Evolutionary conservation across 495 filamentous ascomycete species (phyloP), one percentile per base, ranked within the genome.

Genomic region (Annulohypoxylon maeteangense): DNA sequence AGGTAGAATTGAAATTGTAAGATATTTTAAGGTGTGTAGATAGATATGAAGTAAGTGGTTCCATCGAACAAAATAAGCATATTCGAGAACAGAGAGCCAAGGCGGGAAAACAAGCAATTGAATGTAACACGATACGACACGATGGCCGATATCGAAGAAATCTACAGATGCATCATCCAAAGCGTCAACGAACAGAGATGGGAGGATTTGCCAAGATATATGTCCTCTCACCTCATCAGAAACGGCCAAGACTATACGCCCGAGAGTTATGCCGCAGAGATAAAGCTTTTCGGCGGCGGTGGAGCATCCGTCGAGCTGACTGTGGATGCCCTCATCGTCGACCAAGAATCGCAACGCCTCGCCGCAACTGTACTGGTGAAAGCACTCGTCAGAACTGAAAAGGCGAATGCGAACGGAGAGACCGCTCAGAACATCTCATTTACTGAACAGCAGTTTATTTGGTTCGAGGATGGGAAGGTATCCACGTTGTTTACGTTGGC

Each of bases 381-480:
- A 50, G 22, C 47, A 0, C 25, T 70, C 40, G 63, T 65, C 31
- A 59, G 22, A 50, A 11, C 47, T 2, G 23, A 29, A 5, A 6
- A n/a, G 23, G 14, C 23, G 22, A n/a, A 12, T 25, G 23, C 11
- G 18, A 40, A 12, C 36, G 20, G 11, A 20, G 8, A 50, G 7
- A 25, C 8, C 22, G 45, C 22, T 7, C 47, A 51, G 11, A 22
- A 51, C 38, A 29, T 59, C 62, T 40, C 58, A 50, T 38, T 72
- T 74, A 45, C 64, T 70, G 74, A 65, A 44, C 67, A 74, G 34
- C 50, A 57, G 0, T 31, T 80, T 27, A 64, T 64, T 22, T 71
- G 73, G 55, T 78, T 75, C 16, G 31, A 34, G 10, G 58, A 68
- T 4, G 70, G 66, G 4, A 78, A 76, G 47, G 66, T 79, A 23